Conservation (phyloP, 2,329 filamentous ascomycete species). For the Cytospora mali region DNA sequence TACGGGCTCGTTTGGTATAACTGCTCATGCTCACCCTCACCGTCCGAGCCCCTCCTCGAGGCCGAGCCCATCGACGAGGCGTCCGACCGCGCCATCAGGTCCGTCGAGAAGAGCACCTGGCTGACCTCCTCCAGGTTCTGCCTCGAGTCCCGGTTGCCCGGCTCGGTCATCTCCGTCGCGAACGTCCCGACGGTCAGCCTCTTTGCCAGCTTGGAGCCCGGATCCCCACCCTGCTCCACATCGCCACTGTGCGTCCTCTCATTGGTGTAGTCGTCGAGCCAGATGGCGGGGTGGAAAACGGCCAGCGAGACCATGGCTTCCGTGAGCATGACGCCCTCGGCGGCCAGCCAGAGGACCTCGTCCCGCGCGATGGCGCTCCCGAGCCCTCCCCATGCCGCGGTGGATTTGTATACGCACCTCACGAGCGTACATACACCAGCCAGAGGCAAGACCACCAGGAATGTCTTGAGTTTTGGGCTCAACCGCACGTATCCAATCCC, state of each 20-base stretch:
- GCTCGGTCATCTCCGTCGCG: slow-evolving; percentile 8
- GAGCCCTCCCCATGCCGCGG: slow-evolving; percentile 34
- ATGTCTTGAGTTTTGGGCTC: slow-evolving; percentile 34
- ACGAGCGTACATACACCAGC: slow-evolving; percentile 33
- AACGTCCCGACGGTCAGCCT: slow-evolving; percentile 21
- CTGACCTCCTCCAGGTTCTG: slow-evolving; percentile 13
- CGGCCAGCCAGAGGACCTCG: slow-evolving; percentile 35
- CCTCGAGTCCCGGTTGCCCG: neutral
- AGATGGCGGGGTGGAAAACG: slow-evolving; percentile 36
- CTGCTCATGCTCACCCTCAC: slow-evolving; percentile 4
- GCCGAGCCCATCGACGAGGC: slow-evolving; percentile 16
- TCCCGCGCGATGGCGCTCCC: slow-evolving; percentile 32
- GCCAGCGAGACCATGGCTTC: slow-evolving; percentile 36
- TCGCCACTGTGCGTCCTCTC: neutral
- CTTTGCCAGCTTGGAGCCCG: slow-evolving; percentile 15
- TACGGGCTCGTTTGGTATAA: neutral
- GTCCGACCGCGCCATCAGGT: slow-evolving; percentile 25
- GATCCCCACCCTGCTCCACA: neutral
- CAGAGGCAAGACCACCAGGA: slow-evolving; percentile 33
- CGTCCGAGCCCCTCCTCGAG: slow-evolving; percentile 19
- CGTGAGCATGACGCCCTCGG: slow-evolving; percentile 37
- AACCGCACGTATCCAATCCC: slow-evolving; percentile 33
- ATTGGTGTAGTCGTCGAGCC: slow-evolving; percentile 22
- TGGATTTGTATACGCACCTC: slow-evolving; percentile 34
- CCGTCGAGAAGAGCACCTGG: slow-evolving; percentile 17